Base-by-base conservation (phyloP, 768 basidiomycete species). In the Pleurotus ostreatus region DNA sequence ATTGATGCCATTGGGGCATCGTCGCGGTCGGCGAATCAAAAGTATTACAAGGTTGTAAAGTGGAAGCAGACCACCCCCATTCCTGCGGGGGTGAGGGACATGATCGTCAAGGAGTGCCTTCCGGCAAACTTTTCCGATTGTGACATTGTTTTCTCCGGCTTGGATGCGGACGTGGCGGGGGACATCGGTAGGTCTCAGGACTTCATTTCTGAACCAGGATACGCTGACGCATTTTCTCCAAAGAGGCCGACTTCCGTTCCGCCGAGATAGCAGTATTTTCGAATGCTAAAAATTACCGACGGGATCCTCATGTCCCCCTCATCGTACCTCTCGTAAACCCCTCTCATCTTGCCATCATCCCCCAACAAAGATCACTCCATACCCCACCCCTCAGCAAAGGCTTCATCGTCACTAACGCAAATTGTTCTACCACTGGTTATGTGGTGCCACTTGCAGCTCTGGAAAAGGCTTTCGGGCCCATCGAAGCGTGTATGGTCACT, bases 351-450 rank as follows among this genome's bases (percentile, higher is more conserved):
- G 74, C 83, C 61, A 90, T 98, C 62, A 77, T 99, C 64, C 78
- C 81, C 0, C 89, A 94, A 64, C 97, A 99, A 71, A 91, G 77
- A 51, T 62, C 83, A 2, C 73, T 82, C 13, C 87, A 90, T 61
- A 71, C 77, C 2, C 89, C 84, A 16, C 83, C 83, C 0, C 80
- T 89, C 34, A 81, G 80, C 65, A 85, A 83, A 61, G 97, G 97
- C 2, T 98, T 93, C 77, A 95, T 99, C 69, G 88, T 99, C 59
- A 95, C 94, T 57, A 99, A 99, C 69, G 97, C 97, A 62, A 99
- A 98, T 74, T 98, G 97, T 74, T 89, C 92, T 20, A 98, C 97
- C 3, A 99, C 97, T 0, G 95, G 90, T 43, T 80, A 87, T 66
- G 92, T 93, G 57, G 84, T 97, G 57, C 92, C 94, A n/a, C 85